These are phyloP conservation scores for Spencermartinsiella europaea DNA, from an alignment of 805 yeast species.

Conservation along the genomic window DNA sequence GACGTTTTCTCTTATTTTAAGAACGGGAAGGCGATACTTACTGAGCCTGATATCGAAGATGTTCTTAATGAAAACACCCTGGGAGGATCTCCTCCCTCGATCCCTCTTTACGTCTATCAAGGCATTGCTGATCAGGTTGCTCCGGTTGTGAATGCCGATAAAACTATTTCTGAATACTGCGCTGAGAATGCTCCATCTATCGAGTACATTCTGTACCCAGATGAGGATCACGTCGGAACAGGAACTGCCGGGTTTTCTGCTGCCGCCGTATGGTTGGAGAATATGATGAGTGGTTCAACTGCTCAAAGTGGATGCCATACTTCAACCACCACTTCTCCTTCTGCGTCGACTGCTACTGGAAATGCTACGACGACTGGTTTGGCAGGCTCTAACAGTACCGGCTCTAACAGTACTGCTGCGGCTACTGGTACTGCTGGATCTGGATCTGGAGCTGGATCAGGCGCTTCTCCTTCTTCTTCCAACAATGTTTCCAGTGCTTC, in stretches of 20 bases:
- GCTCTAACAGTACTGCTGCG: conserved; percentile 3
- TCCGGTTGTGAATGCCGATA: background rate
- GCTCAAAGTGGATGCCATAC: conserved; percentile 9
- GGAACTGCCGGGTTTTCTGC: conserved; percentile 3
- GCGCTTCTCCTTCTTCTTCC: background rate
- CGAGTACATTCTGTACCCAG: background rate
- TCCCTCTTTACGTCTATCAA: conserved; percentile 22
- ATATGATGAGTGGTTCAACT: conserved; percentile 4
- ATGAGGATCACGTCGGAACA: background rate
- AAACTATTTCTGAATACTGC: background rate
- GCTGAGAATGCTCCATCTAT: background rate
- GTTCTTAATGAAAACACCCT: conserved; percentile 15
- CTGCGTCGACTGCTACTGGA: conserved; percentile 2
- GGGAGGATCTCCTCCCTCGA: conserved; percentile 17
- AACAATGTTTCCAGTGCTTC: background rate
- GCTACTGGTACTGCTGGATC: conserved; percentile 1
- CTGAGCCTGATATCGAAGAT: conserved; percentile 8
- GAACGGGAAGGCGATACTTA: conserved; percentile 19
- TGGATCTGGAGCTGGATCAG: background rate
- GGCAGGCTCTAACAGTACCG: conserved; percentile 1
- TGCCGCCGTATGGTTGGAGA: conserved; percentile 14
- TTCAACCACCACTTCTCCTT: conserved; percentile 6
- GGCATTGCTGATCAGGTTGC: conserved; percentile 20
- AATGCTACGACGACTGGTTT: background rate
- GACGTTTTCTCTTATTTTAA: conserved; percentile 11